Evolutionary conservation across 192 early-diverging fungal genomes (phyloP).

Genomic region (Coemansia sp.): DNA sequence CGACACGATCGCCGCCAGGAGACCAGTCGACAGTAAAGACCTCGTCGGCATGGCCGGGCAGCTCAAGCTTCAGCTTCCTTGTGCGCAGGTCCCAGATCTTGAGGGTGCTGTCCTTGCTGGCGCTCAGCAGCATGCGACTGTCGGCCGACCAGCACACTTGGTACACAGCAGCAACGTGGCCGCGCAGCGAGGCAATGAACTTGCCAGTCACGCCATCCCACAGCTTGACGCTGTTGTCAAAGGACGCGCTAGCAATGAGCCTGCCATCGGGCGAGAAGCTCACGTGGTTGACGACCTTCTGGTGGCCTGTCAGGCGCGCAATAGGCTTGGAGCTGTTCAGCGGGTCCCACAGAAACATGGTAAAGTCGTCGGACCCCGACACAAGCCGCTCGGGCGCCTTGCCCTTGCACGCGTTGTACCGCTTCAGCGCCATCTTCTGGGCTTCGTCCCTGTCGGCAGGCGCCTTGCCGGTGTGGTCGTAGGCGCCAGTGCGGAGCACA

Average conservation of each 20-base stretch:
- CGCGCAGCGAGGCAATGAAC: constrained; percentile 90
- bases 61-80: constrained; percentile 86
- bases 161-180: constrained; percentile 96
- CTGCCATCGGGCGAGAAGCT: constrained; percentile 92
- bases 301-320: constrained; percentile 87
- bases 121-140: constrained; percentile 86
- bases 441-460: constrained; percentile 69
- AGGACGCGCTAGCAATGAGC: constrained; percentile 87
- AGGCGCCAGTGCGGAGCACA: constrained; percentile 85
- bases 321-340: constrained; percentile 76
- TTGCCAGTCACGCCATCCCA: constrained; percentile 92
- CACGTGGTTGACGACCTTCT: constrained; percentile 94
- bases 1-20: constrained; percentile 87
- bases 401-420: constrained; percentile 76
- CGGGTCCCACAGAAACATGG: constrained; percentile 96
- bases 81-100: constrained; percentile 95
- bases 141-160: constrained; percentile 95
- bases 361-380: constrained; percentile 96
- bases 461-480: constrained; percentile 78
- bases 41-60: constrained; percentile 97
- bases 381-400: constrained; percentile 78
- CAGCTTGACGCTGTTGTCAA: constrained; percentile 97
- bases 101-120: constrained; percentile 88
- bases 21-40: constrained; percentile 96
- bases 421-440: constrained; percentile 68